Evolutionary conservation across 352 stramenopile genomes (phyloP).

Genomic region (Peronospora destructor): DNA sequence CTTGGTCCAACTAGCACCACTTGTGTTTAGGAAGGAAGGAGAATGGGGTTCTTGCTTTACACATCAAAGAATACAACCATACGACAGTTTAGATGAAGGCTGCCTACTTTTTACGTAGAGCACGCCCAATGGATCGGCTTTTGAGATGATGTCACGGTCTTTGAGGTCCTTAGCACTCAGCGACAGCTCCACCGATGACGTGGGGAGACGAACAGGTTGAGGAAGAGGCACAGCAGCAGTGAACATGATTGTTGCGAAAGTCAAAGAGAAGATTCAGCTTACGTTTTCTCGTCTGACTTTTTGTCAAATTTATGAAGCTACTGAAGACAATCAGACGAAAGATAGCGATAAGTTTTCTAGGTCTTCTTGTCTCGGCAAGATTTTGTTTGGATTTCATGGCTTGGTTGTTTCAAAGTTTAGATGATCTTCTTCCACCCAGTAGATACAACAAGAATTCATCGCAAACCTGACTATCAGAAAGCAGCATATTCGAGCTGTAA

Average conservation of each 20-base stretch:
- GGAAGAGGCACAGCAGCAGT: conserved; percentile 8
- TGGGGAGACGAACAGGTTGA: conserved; percentile 24
- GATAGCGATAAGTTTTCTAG: no score
- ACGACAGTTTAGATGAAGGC: neutral
- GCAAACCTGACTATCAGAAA: no score
- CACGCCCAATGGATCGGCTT: conserved; percentile 83
- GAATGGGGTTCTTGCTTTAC: neutral
- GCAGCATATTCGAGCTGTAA: no score
- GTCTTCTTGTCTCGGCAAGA: no score
- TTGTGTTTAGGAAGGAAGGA: conserved; percentile 9
- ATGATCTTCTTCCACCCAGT: no score
- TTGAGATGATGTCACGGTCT: conserved; percentile 81
- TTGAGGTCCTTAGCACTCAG: conserved; percentile 75
- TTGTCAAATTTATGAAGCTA: no score
- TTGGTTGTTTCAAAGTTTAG: no score
- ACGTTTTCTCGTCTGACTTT: no score
- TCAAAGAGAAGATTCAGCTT: no score
- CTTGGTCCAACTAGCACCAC: conserved; percentile 55
- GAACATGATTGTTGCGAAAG: conserved; percentile 12
- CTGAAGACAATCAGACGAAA: no score
- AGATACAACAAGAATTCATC: no score
- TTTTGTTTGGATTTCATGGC: no score
- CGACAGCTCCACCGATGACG: conserved; percentile 71
- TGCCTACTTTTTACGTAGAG: conserved; percentile 40
- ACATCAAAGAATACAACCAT: neutral